A percentile compares a stretch with the other conserved stretches of the same genome.
These are phyloP conservation scores for Bipolaris sorokiniana DNA, from an alignment of 2,329 filamentous ascomycete genomes.

Conservation along the genomic window DNA sequence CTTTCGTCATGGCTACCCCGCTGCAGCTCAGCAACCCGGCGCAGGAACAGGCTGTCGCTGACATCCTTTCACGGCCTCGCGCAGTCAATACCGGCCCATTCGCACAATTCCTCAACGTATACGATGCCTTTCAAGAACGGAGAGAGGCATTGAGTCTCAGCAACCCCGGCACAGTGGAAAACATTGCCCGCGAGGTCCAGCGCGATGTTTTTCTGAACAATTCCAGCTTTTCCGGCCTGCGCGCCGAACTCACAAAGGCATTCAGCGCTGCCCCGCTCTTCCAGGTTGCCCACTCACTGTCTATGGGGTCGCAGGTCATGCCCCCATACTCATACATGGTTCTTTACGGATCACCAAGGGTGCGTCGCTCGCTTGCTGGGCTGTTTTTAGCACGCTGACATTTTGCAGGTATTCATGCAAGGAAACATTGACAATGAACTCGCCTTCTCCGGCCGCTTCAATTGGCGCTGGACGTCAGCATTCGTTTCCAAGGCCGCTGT, in stretches of 20 bases:
- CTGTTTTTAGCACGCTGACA: constrained; percentile 27
- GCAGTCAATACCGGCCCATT: constrained; percentile 71
- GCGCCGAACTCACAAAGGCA: constrained; percentile 94
- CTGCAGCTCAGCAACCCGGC: constrained; percentile 42
- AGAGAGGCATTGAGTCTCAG: constrained; percentile 85
- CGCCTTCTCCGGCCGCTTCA: constrained; percentile 84
- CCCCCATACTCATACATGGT: constrained; percentile 95
- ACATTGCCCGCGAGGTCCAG: constrained; percentile 87
- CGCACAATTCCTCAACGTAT: constrained; percentile 73
- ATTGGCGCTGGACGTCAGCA: constrained; percentile 83
- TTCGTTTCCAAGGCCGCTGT: constrained; percentile 87
- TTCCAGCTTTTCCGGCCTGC: constrained; percentile 94
- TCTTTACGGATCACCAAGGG: constrained; percentile 91
- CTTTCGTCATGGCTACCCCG: constrained; percentile 33
- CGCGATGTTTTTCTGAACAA: constrained; percentile 96
- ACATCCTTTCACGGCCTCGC: constrained; percentile 66
- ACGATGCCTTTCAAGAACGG: constrained; percentile 81
- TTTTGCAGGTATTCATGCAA: constrained; percentile 84
- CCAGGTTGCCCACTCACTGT: constrained; percentile 96
- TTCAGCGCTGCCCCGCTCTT: constrained; percentile 94
- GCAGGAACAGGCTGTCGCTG: constrained; percentile 52
- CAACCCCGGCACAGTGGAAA: constrained; percentile 92
- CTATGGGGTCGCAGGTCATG: constrained; percentile 85
- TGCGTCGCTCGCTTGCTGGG: constrained; percentile 54
- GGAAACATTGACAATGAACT: constrained; percentile 94